Base-by-base conservation (phyloP, 2,329 filamentous ascomycete species). In the Colletotrichum kahawae region DNA sequence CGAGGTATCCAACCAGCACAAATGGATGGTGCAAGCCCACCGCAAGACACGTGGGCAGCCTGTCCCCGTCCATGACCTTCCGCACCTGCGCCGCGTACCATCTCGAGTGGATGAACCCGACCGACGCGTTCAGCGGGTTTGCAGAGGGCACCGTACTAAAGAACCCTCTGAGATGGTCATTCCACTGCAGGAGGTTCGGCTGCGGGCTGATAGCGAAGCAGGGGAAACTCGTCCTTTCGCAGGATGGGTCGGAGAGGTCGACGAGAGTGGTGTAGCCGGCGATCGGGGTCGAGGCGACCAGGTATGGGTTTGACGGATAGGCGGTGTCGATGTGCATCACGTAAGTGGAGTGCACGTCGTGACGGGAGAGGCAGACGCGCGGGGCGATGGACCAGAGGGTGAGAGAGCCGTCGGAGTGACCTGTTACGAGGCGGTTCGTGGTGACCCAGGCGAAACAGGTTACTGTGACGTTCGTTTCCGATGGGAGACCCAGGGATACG, bases 321-420 rank as follows among this genome's bases (percentile, higher is more conserved):
- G 86, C 89, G 0, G 89, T 89, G 72, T 86, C 85, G 36, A 92
- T 85, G 77, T 92, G 89, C 75, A 91, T 84, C 5, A 92, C 84
- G 68, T 86, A 82, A 64, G 86, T 90, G 74, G 88, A 86, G 78
- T 92, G 90, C n/a, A 89, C 83, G 6, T 88, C 85, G 64, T 90
- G 86, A 4, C 90, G 87, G 56, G 87, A 87, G 33, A 92, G 83
- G 66, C 91, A 82, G 31, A 84, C 81, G 59, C 80, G 82, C 1
- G 90, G 90, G 51, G 84, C 83, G 56, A 92, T 78, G 13, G 90
- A 92, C 90, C 90, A 92, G 13, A 92, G 82, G 24, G 86, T 85
- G 43, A 92, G 83, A 24, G 88, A 90, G 36, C 90, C 90, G 75
- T 92, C 90, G 0, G 86, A 87, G 79, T 91, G 90, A 64, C 89